Evolutionary conservation across 371 early-diverging fungal genomes (phyloP), one percentile per base, ranked within the genome.

Genomic region (Apophysomyces variabilis): DNA sequence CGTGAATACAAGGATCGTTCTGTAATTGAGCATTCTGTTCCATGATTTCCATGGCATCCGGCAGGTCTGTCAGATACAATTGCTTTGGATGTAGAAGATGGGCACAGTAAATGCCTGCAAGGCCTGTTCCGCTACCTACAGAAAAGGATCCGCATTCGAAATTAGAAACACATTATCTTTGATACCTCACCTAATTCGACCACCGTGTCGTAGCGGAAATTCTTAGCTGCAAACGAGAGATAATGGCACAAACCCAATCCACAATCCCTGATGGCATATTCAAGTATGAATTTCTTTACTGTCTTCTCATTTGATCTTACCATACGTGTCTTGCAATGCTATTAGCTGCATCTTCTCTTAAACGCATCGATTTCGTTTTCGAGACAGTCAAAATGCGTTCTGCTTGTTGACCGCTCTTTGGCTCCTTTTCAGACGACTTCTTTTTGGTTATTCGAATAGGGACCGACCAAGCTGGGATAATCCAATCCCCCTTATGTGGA

Each of bases 311-410:
- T 43, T 16, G 36, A 5, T 41, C 41, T 41, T 13, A 82, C 76
- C 84, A 83, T 43, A 83, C 67, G 68, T 83, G 84, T 37, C 78
- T 45, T 7, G 77, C 84, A 36, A 83, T 80, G 11, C 77, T 80
- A 37, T 78, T 69, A 13, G 66, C 66, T 11, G 73, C 70, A 66
- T 78, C 77, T 67, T 83, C 84, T 18, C 72, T 54, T 13, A 83
- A 73, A 8, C 54, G 62, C 6, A 76, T 18, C 3, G 39, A 4
- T 3, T 36, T n/a, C 9, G 58, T 13, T 2, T 50, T 45, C 14
- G 14, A 16, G 1, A 65, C 37, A n/a, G 38, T 35, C 18, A 72
- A 5, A 4, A 58, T 56, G 14, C 76, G 46, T 41, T 78, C 72
- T 18, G 69, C 72, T 16, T 75, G 76, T 47, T 72, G 61, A 12